phyloP scores from a whole-genome alignment of 129 eudicot genomes.

The Saussurea involucrata region DNA sequence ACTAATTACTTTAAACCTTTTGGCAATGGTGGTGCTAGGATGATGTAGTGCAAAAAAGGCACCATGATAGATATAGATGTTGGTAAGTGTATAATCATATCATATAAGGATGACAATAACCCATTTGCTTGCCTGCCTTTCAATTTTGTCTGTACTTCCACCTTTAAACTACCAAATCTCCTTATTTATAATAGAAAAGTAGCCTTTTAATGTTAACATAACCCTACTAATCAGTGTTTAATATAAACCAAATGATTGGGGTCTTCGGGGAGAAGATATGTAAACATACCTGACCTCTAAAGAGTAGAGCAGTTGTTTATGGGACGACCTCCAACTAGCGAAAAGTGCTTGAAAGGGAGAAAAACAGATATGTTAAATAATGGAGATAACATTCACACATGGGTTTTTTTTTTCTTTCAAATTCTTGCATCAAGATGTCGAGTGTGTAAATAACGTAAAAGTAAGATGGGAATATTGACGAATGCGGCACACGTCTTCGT shows the following conservation, averaged over 20 bases:
- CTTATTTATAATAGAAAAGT: background rate
- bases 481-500: conserved; percentile 12
- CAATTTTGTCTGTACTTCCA: conserved; percentile 3
- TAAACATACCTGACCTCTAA: too few relatives aligned
- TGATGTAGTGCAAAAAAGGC: conserved; percentile 8
- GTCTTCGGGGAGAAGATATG: too few relatives aligned
- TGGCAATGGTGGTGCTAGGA: conserved; percentile 16
- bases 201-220: background rate
- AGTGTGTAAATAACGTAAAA: background rate
- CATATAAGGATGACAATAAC: conserved; percentile 15
- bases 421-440: conserved; percentile 5
- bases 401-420: background rate
- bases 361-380: background rate
- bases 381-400: conserved; percentile 10
- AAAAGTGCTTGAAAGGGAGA: too few relatives aligned
- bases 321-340: too few relatives aligned
- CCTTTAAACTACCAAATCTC: conserved; percentile 8
- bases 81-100: conserved; percentile 29
- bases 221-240: too few relatives aligned
- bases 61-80: conserved; percentile 27
- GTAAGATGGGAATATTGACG: background rate
- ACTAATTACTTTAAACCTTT: conserved; percentile 13
- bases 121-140: conserved; percentile 4
- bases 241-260: too few relatives aligned
- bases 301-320: too few relatives aligned